A percentile compares a stretch with the other conserved stretches of the same genome.
Evolutionary conservation across 306 rosid genomes (phyloP).

Genomic region (Potentilla sterilis): DNA sequence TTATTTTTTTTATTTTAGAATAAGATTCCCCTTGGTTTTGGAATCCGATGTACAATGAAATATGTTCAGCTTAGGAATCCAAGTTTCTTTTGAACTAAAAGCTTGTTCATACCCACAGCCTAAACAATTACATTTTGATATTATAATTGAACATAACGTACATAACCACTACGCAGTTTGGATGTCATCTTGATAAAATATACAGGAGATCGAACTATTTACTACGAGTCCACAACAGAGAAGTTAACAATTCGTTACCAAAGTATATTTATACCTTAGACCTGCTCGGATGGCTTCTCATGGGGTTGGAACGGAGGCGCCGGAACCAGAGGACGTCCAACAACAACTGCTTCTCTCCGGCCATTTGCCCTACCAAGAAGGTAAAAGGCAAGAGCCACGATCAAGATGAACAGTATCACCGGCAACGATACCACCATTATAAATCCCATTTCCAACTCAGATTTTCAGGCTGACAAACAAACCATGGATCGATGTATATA

Average conservation of each 20-base stretch:
- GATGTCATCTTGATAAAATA: neutral
- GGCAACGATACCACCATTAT: constrained; percentile 50
- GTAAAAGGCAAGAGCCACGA: constrained; percentile 51
- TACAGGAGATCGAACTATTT: neutral
- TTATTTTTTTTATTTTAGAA: too few relatives aligned
- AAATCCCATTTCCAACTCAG: constrained; percentile 43
- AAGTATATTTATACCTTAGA: neutral
- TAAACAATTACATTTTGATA: neutral
- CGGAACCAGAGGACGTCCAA: constrained; percentile 42
- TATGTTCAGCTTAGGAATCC: too few relatives aligned
- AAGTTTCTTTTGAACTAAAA: too few relatives aligned
- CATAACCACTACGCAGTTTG: neutral
- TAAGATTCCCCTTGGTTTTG: too few relatives aligned
- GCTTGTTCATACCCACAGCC: neutral
- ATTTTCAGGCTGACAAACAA: neutral
- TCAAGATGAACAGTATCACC: constrained; percentile 41
- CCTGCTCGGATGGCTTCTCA: constrained; percentile 23
- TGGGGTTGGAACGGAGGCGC: constrained; percentile 47
- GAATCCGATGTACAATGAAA: too few relatives aligned
- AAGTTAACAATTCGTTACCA: neutral
- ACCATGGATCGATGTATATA: neutral
- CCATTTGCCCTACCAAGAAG: constrained; percentile 44
- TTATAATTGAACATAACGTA: neutral
- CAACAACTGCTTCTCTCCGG: constrained; percentile 24
- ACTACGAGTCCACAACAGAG: neutral